phyloP scores from a whole-genome alignment of 2,329 filamentous ascomycete genomes.

The Fusarium nodosum region DNA sequence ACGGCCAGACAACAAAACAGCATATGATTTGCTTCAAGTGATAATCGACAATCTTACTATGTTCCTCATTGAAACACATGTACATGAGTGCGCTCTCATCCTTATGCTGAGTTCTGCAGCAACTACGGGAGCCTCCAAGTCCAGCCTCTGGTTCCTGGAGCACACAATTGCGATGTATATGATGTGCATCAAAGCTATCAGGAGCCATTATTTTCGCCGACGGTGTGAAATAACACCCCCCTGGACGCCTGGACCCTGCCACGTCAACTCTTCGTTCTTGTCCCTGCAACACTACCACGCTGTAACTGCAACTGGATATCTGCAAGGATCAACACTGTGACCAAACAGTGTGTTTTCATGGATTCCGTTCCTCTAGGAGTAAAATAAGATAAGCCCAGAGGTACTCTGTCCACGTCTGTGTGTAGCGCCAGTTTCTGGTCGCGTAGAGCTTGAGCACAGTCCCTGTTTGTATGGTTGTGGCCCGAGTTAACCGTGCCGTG shows the following conservation, averaged over 20 bases:
- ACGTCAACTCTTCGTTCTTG: background rate
- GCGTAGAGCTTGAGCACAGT: constrained; percentile 9
- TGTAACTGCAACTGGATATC: constrained; percentile 24
- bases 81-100: background rate
- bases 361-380: constrained; percentile 1
- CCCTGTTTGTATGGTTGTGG: constrained; percentile 1
- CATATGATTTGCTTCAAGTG: background rate
- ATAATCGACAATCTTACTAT: background rate
- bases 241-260: constrained; percentile 7
- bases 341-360: background rate
- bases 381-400: background rate
- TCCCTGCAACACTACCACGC: constrained; percentile 14
- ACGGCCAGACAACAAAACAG: background rate
- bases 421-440: constrained; percentile 7
- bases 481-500: constrained; percentile 24
- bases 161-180: background rate
- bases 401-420: constrained; percentile 4
- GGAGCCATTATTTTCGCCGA: background rate
- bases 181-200: background rate
- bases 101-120: no score
- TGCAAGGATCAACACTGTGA: background rate
- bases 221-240: background rate
- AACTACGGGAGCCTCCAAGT: background rate
- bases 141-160: background rate
- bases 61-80: background rate